These are phyloP conservation scores for Imleria badia DNA, from an alignment of 768 basidiomycete genomes.

Conservation along the genomic window DNA sequence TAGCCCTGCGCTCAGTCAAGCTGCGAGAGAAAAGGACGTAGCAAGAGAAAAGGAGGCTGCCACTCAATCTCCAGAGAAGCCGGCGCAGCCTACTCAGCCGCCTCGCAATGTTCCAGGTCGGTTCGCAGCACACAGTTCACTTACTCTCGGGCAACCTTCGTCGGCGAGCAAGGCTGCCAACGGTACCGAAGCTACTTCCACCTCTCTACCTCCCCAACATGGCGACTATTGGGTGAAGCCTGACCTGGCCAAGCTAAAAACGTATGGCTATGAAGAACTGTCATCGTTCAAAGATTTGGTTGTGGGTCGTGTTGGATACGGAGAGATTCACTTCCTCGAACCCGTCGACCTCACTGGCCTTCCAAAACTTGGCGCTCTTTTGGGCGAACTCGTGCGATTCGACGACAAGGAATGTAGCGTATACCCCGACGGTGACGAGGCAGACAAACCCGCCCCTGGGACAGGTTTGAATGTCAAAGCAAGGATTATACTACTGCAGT, in stretches of 20 bases:
- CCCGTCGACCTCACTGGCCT: conserved; percentile 86
- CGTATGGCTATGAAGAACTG: conserved; percentile 70
- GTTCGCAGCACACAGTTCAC: conserved; percentile 38
- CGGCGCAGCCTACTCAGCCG: conserved; percentile 31
- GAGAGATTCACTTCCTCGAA: conserved; percentile 79
- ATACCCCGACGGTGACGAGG: conserved; percentile 87
- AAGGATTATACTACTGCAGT: conserved; percentile 69
- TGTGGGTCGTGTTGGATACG: conserved; percentile 90
- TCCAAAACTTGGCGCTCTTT: conserved; percentile 72
- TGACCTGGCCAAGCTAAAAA: conserved; percentile 67
- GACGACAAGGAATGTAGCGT: conserved; percentile 91
- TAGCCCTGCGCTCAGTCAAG: conserved; percentile 71
- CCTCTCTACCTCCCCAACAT: conserved; percentile 54
- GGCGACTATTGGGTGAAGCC: conserved; percentile 95
- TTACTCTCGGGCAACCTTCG: conserved; percentile 28
- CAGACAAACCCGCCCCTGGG: conserved; percentile 79
- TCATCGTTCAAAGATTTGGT: conserved; percentile 72
- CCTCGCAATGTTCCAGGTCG: conserved; percentile 44
- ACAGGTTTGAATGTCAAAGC: conserved; percentile 89
- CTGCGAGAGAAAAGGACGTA: conserved; percentile 72
- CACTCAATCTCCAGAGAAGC: conserved; percentile 16
- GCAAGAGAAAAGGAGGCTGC: conserved; percentile 37
- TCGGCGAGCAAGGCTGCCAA: conserved; percentile 30
- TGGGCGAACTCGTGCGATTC: conserved; percentile 87
- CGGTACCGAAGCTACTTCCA: conserved; percentile 18